phyloP scores from a whole-genome alignment of 306 rosid genomes.

The Prunus mongolica region DNA sequence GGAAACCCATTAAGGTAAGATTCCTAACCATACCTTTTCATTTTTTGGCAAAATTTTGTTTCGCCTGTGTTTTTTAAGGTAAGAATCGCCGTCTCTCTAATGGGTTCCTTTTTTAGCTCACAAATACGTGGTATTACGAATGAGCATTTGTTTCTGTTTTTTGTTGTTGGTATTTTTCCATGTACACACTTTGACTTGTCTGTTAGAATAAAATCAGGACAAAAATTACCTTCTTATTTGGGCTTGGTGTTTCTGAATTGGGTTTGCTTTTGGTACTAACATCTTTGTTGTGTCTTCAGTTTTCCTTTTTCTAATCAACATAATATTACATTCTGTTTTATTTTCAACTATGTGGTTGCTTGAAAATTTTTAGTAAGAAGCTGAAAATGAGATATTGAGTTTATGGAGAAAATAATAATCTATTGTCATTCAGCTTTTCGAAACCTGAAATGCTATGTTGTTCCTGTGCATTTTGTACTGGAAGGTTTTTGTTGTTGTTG shows the following conservation, averaged over 20 bases:
- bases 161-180: not conserved
- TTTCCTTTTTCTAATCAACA: not conserved
- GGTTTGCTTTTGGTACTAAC: not conserved
- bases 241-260: not conserved
- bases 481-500: not conserved
- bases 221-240: not conserved
- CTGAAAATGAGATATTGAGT: constrained; percentile 11
- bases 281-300: not conserved
- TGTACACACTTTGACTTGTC: constrained; percentile 1
- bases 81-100: constrained; percentile 8
- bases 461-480: not conserved
- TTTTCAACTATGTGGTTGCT: not conserved
- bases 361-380: not conserved
- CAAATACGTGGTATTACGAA: not conserved
- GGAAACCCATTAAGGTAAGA: constrained; percentile 81
- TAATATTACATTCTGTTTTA: not conserved
- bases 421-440: not conserved
- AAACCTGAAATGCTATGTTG: not conserved
- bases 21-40: constrained; percentile 20
- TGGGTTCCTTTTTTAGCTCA: constrained; percentile 20
- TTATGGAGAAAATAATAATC: not conserved
- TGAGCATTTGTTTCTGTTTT: constrained; percentile 12
- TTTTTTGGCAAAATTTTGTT: constrained; percentile 15
- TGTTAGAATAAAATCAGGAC: constrained; percentile 7
- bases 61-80: constrained; percentile 3